A percentile compares a stretch with the other conserved stretches of the same genome.
These are phyloP conservation scores for Colletotrichum liaoningense DNA, from an alignment of 2,329 filamentous ascomycete species.

Conservation along the genomic window DNA sequence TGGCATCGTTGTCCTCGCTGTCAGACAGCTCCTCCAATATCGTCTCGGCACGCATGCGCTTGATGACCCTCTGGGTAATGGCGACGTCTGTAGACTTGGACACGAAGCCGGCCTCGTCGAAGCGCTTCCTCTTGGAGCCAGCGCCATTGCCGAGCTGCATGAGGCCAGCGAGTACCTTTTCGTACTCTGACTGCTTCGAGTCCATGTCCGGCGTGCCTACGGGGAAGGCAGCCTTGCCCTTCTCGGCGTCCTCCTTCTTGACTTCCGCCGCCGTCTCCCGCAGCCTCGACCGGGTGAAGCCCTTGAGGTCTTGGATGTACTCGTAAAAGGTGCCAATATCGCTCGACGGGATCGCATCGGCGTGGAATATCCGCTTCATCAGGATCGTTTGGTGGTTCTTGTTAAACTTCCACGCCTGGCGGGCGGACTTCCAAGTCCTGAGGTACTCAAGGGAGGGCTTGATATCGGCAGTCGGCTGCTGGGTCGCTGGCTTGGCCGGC, in stretches of 20 bases:
- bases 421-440: conserved; percentile 77
- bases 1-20: conserved; percentile 53
- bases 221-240: conserved; percentile 60
- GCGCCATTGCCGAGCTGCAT: conserved; percentile 48
- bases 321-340: conserved; percentile 77
- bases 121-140: conserved; percentile 59
- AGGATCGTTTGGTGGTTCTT: conserved; percentile 90
- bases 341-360: conserved; percentile 75
- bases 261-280: conserved; percentile 73
- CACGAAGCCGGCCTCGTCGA: conserved; percentile 65
- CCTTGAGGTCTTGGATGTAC: conserved; percentile 85
- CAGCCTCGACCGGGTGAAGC: conserved; percentile 77
- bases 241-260: conserved; percentile 64
- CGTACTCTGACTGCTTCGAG: conserved; percentile 66
- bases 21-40: conserved; percentile 67
- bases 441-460: conserved; percentile 81
- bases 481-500: conserved; percentile 49
- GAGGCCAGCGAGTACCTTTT: conserved; percentile 65
- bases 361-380: conserved; percentile 83
- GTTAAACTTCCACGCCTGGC: conserved; percentile 91
- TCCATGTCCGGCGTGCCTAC: conserved; percentile 60
- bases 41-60: conserved; percentile 72
- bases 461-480: conserved; percentile 56
- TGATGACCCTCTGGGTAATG: conserved; percentile 67
- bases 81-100: conserved; percentile 60